Evolutionary conservation across 371 early-diverging fungal species (phyloP), one percentile per base, ranked within the genome.

Genomic region (Rhizomucor pusillus): DNA sequence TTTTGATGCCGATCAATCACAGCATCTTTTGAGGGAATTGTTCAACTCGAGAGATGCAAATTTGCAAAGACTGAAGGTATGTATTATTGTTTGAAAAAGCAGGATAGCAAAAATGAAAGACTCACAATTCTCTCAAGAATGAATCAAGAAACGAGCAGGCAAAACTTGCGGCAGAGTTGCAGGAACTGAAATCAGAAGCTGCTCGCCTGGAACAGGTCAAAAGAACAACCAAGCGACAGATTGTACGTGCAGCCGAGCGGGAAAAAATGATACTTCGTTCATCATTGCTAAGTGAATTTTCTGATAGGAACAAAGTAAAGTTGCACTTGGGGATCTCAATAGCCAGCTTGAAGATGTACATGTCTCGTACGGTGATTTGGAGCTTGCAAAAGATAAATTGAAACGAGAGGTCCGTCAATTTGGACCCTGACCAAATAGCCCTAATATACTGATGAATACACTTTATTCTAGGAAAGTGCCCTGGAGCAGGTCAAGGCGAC

Each of bases 181-280:
- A 67, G 47, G 9, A 19, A 0, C 22, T 67, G n/a, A 55, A 45
- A 18, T 47, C 60, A 29, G 62, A 67, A 35, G 43, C 47, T 33
- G 56, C 60, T 19, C 50, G 57, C 10, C 37, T 63, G 9, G 57
- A 63, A 39, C 58, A 67, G 40, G 54, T 44, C 11, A 56, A 60
- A 33, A 59, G 54, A 14, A 23, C 37, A 5, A 35, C 61, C 2
- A 50, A 63, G 12, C 57, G 60, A 7, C 59, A 58, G 36, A 29
- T 67, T 24, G 67, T 59, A 43, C 2, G 56, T 43, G 4, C 11
- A 35, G 3, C n/a, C 19, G 18, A 24, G 22, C 25, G 14, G 10
- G 12, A 22, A 16, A 47, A 12, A 12, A 23, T 22, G 24, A 1
- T n/a, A 36, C 1, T 43, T 47, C 43, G 14, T 33, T 4, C 19